Conservation (phyloP, 1,139 yeast genomes). For the Scheffersomyces illinoinensis region DNA sequence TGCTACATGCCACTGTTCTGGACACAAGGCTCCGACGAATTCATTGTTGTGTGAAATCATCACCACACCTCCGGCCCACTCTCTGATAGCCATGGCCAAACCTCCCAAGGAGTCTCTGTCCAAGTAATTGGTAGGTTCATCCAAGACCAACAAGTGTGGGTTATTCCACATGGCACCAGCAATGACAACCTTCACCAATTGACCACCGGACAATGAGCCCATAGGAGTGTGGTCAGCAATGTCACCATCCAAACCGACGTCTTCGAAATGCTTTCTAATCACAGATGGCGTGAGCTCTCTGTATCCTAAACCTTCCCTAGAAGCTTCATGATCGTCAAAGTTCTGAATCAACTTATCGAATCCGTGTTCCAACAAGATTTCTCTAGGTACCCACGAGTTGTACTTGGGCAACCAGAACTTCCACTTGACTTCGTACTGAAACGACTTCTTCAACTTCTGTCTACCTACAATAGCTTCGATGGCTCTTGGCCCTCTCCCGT, state of each 20-base stretch:
- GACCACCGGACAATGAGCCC: constrained; percentile 98
- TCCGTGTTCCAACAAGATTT: constrained; percentile 74
- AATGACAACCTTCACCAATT: constrained; percentile 95
- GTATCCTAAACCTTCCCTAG: constrained; percentile 97
- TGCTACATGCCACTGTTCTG: constrained; percentile 97
- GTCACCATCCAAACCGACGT: constrained; percentile 95
- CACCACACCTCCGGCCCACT: constrained; percentile 97
- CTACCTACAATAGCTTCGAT: constrained; percentile 96
- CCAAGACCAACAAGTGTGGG: constrained; percentile 95
- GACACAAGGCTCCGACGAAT: constrained; percentile 95
- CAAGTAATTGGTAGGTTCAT: constrained; percentile 97
- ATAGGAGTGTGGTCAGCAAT: constrained; percentile 97
- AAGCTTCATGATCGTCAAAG: constrained; percentile 97
- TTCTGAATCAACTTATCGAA: constrained; percentile 86
- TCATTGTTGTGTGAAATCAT: constrained; percentile 98
- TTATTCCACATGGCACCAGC: constrained; percentile 99
- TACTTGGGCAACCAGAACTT: constrained; percentile 87
- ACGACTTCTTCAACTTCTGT: constrained; percentile 92
- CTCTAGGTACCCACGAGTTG: constrained; percentile 92
- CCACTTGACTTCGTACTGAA: constrained; percentile 98
- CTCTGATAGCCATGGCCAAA: constrained; percentile 93
- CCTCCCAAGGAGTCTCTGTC: constrained; percentile 99
- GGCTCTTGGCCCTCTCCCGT: constrained; percentile 86
- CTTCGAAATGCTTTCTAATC: constrained; percentile 94
- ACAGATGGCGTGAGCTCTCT: constrained; percentile 90